Evolutionary conservation across 208 protist species (phyloP), one percentile per base, ranked within the genome.

Genomic region (Herpetomonas samuelpessoai): DNA sequence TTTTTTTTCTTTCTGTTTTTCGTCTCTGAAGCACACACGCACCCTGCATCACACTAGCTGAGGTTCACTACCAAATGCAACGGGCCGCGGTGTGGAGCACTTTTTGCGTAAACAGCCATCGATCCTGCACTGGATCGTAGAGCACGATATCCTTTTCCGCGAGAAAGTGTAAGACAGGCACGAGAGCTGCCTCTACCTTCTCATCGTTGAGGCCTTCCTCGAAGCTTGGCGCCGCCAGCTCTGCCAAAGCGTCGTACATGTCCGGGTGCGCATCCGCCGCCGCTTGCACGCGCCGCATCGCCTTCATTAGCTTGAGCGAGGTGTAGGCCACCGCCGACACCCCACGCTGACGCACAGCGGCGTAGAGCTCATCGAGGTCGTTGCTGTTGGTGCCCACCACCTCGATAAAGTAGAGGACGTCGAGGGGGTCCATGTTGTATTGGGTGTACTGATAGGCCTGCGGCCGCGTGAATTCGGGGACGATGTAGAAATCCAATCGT

Each of bases 331-430:
- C 76, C 12, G 83, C 74, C 26, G 75, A 56, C 18, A 76, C 73
- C 12, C 68, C 69, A 3, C 75, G 72, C 56, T 92, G 86, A 0
- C 73, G 67, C 21, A 92, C 76, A 1, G 86, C 71, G 18, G 81
- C 79, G 55, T 86, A 81, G 10, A 94, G 75, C 64, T 94, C 87
- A 63, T 94, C 87, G 10, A 94, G 54, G 57, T 94, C 87, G 56
- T 85, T 89, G 62, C 81, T 83, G 71, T 88, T 88, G 19, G 82
- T 93, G 1, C 87, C 87, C 22, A 82, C 79, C 6, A 77, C 67
- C 57, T 93, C 81, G 3, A 93, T 54, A 52, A 94, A 90, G 68
- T 88, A 68, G 14, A 74, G 64, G 19, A 94, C 57, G 46, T 91
- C 87, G 1, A 91, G 67, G 27, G 87, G 75, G 46, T 94, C 80